Conservation (phyloP, 2,329 filamentous ascomycete genomes). For the Fulvia fulva region DNA sequence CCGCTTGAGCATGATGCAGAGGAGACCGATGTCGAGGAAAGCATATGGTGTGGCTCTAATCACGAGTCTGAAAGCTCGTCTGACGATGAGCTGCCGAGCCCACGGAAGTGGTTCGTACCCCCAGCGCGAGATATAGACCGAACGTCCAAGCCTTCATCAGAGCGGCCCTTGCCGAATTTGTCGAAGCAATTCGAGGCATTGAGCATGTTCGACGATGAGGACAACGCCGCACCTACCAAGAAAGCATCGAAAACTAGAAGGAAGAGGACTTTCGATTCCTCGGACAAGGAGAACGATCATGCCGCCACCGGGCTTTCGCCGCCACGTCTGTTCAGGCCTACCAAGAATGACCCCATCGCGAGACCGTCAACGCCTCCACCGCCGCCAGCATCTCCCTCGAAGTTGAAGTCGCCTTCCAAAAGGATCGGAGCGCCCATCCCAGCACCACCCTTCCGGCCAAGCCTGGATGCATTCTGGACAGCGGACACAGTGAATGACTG, state of each 20-base stretch:
- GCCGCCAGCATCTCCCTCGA: conserved; percentile 37
- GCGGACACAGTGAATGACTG: conserved; percentile 58
- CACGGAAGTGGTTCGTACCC: conserved; percentile 23
- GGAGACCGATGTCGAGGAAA: conserved; percentile 32
- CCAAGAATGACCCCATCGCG: conserved; percentile 3
- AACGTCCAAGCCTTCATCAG: background rate
- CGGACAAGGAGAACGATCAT: conserved; percentile 32
- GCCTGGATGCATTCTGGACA: conserved; percentile 58
- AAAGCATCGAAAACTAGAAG: background rate
- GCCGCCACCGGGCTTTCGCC: conserved; percentile 25
- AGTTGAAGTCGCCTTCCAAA: conserved; percentile 48
- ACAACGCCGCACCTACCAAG: background rate
- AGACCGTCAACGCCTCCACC: conserved; percentile 39
- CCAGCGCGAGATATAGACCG: conserved; percentile 5
- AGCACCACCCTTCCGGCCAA: conserved; percentile 51
- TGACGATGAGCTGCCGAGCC: conserved; percentile 28
- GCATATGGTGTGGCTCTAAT: conserved; percentile 33
- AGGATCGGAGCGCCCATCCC: conserved; percentile 44
- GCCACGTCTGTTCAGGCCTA: conserved; percentile 20
- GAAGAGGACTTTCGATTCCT: conserved; percentile 2
- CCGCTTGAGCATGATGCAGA: conserved; percentile 11
- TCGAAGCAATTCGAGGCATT: conserved; percentile 16
- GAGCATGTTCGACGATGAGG: conserved; percentile 16
- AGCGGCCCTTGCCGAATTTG: background rate
- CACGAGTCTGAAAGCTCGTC: conserved; percentile 17